Percentiles rank a stretch among this genome's conserved stretches.
Evolutionary conservation across 2,329 filamentous ascomycete genomes (phyloP).

Genomic region (Rosellinia necatrix): DNA sequence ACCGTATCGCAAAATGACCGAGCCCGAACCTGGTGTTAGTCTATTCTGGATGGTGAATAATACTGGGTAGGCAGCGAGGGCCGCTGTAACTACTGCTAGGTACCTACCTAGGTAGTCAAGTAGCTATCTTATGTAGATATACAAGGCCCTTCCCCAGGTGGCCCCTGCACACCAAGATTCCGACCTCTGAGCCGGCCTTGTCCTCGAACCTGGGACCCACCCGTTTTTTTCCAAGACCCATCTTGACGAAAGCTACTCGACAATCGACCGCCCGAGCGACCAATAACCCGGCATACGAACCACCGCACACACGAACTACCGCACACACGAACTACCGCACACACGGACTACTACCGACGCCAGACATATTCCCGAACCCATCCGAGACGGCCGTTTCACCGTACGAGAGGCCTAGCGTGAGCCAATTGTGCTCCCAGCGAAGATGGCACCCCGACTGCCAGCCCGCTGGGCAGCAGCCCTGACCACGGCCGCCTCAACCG

Average conservation of each 20-base stretch:
- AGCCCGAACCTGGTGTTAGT: too few relatives aligned
- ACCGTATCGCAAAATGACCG: too few relatives aligned
- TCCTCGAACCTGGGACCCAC: slow-evolving; percentile 23
- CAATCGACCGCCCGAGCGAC: slow-evolving; percentile 7
- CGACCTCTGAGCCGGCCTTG: not conserved
- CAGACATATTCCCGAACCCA: not conserved
- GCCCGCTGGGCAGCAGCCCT: slow-evolving; percentile 50
- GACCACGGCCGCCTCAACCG: slow-evolving; percentile 35
- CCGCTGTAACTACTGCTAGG: too few relatives aligned
- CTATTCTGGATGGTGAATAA: too few relatives aligned
- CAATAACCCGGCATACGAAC: not conserved
- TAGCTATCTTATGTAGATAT: too few relatives aligned
- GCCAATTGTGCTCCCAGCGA: slow-evolving; percentile 34
- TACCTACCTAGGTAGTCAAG: not conserved
- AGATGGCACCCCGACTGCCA: slow-evolving; percentile 53
- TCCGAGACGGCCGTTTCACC: not conserved
- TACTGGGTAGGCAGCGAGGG: too few relatives aligned
- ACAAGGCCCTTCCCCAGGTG: too few relatives aligned
- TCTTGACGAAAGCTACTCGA: slow-evolving; percentile 10
- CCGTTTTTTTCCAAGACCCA: slow-evolving; percentile 29
- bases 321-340: not conserved
- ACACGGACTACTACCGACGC: slow-evolving; percentile 2
- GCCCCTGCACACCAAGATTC: slow-evolving; percentile 2
- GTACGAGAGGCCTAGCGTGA: not conserved
- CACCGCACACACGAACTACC: not conserved